A percentile compares a stretch with the other conserved stretches of the same genome.
These are phyloP conservation scores for Suhomyces bribrorum DNA, from an alignment of 1,139 yeast genomes.

Conservation along the genomic window DNA sequence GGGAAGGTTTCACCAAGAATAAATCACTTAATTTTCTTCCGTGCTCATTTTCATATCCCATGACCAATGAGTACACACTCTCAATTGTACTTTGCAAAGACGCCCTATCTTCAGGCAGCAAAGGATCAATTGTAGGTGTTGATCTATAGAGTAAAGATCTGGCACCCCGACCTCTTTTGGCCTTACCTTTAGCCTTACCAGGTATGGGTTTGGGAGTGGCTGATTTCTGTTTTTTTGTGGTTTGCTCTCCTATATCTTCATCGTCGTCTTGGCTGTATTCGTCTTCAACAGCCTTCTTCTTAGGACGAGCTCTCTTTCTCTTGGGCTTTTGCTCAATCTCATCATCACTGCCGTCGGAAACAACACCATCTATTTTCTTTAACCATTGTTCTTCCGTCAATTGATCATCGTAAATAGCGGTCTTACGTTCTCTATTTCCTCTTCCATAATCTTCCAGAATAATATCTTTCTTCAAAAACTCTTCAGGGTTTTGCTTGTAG, in stretches of 20 bases:
- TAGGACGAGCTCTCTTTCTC: slow-evolving; percentile 28
- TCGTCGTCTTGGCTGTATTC: slow-evolving; percentile 21
- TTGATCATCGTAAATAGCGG: slow-evolving; percentile 63
- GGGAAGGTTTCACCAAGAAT: slow-evolving; percentile 69
- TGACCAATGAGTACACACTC: slow-evolving; percentile 45
- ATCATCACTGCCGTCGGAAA: slow-evolving; percentile 38
- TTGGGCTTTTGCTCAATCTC: slow-evolving; percentile 27
- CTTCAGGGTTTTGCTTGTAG: slow-evolving; percentile 54
- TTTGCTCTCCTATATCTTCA: slow-evolving; percentile 13
- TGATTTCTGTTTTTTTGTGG: slow-evolving; percentile 26
- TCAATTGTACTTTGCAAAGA: slow-evolving; percentile 44
- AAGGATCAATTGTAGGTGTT: slow-evolving; percentile 42
- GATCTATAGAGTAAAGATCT: slow-evolving; percentile 33
- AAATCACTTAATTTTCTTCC: slow-evolving; percentile 56
- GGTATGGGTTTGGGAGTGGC: slow-evolving; percentile 26
- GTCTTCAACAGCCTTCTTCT: slow-evolving; percentile 22
- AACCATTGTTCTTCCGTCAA: slow-evolving; percentile 81
- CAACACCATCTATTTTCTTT: slow-evolving; percentile 54
- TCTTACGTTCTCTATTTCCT: slow-evolving; percentile 66
- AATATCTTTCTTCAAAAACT: slow-evolving; percentile 46
- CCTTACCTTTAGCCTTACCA: slow-evolving; percentile 16
- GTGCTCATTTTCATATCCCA: slow-evolving; percentile 45
- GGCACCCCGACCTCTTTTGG: slow-evolving; percentile 21
- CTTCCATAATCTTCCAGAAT: slow-evolving; percentile 53
- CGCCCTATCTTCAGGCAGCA: slow-evolving; percentile 44